Conservation (phyloP, 345 rosid genomes). For the Boechera stricta region DNA sequence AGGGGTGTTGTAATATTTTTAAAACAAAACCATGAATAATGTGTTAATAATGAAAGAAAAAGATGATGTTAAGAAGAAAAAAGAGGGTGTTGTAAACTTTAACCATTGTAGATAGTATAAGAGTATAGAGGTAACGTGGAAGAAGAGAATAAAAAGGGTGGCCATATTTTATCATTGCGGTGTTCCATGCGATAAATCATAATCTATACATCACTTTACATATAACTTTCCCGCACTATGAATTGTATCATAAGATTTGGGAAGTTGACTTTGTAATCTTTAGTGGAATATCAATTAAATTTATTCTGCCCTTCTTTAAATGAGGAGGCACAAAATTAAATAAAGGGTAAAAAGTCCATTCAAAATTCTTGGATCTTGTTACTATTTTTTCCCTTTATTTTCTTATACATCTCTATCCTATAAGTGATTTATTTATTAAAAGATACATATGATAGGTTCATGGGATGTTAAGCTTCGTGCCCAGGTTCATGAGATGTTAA, state of each 20-base stretch:
- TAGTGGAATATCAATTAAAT: conserved; percentile 42
- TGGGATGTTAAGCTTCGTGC: conserved; percentile 19
- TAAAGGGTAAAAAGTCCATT: conserved; percentile 36
- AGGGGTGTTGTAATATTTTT: no score
- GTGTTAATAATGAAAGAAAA: no score
- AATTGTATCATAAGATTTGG: conserved; percentile 31
- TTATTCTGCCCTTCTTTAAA: conserved; percentile 34
- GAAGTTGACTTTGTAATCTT: conserved; percentile 45
- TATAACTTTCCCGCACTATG: conserved; percentile 32
- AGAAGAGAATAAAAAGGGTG: conserved; percentile 31
- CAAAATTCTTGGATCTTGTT: conserved; percentile 42
- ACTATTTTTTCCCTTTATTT: not conserved
- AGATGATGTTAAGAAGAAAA: no score
- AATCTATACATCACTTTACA: conserved; percentile 35
- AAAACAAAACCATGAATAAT: no score
- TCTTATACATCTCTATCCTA: not conserved
- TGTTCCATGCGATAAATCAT: conserved; percentile 45
- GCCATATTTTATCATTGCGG: conserved; percentile 32
- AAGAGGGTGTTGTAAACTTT: no score
- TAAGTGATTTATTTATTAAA: not conserved
- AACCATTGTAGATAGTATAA: no score
- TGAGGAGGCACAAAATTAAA: conserved; percentile 45
- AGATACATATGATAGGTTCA: conserved; percentile 14
- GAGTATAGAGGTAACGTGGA: conserved; percentile 28
- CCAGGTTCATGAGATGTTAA: conserved; percentile 29